Conservation (phyloP, 371 early-diverging fungal genomes). For the Thermomucor indicae-seudaticae region DNA sequence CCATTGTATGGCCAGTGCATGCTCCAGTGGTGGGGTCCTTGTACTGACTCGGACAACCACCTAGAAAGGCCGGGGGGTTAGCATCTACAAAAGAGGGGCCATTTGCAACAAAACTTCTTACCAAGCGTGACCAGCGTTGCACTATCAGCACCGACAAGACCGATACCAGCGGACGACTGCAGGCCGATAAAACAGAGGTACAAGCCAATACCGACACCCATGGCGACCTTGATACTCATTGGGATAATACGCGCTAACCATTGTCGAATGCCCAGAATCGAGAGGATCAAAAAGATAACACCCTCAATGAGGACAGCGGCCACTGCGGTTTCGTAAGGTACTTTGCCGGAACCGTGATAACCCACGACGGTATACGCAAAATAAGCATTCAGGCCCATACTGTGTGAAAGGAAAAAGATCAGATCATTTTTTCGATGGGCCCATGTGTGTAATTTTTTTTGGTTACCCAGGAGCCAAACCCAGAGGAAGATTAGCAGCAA, state of each 20-base stretch:
- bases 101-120: too few relatives aligned
- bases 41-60: slow-evolving; percentile 54
- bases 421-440: not conserved
- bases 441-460: not conserved
- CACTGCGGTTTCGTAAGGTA: slow-evolving; percentile 65
- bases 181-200: slow-evolving; percentile 74
- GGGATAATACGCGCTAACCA: slow-evolving; percentile 74
- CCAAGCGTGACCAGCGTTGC: slow-evolving; percentile 69
- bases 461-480: slow-evolving; percentile 67
- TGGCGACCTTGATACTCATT: slow-evolving; percentile 66
- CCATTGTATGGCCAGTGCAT: slow-evolving; percentile 60
- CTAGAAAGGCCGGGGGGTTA: not conserved
- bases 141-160: slow-evolving; percentile 54
- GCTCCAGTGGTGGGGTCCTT: slow-evolving; percentile 41
- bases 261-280: slow-evolving; percentile 74
- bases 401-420: slow-evolving; percentile 3
- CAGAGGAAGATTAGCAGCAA: slow-evolving; percentile 72
- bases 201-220: slow-evolving; percentile 75
- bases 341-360: slow-evolving; percentile 67
- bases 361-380: slow-evolving; percentile 81
- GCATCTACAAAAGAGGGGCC: not conserved
- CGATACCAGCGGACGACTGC: slow-evolving; percentile 76
- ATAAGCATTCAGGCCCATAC: slow-evolving; percentile 80
- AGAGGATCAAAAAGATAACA: slow-evolving; percentile 65
- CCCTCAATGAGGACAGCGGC: slow-evolving; percentile 82